Base-by-base conservation (phyloP, 306 rosid genomes). In the Aeschynomene evenia region DNA sequence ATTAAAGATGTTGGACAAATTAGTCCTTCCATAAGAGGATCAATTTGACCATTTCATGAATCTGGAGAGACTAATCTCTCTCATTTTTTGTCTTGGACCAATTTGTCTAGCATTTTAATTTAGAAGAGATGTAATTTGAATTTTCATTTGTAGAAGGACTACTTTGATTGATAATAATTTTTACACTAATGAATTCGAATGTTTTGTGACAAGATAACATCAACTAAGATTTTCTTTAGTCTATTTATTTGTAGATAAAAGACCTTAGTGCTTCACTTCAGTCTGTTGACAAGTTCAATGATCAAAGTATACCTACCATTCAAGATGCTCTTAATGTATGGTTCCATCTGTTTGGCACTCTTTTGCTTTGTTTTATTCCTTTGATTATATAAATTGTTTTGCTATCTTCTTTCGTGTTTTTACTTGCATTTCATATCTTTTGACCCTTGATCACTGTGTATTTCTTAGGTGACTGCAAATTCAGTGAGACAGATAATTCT, bases 311-410 rank as follows among this genome's bases (percentile, higher is more conserved):
- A 77, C 70, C 85, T 49, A 89, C 95, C 33, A 37, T 89, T 58
- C 87, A 89, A 84, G 96, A 92, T 76, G 96, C 98, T 52, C 67
- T 92, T 65, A 78, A 6, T 88, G 98, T 89, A 82, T 49, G 45
- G 21, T 42, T 61, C 43, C 53, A 7, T 36, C 9, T 0, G 9
- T 36, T 36, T 5, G 40, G 6, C 8, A n/a, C n/a, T n/a, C n/a
- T n/a, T n/a, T 33, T 68, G 56, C 14, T 58, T 39, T 59, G 21
- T 58, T 64, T 60, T 28, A 56, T 51, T 49, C 20, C 13, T 62
- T 45, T 29, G 43, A 50, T 9, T 68, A 48, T 63, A 28, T 71
- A 48, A 5, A 28, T 34, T n/a, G n/a, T n/a, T n/a, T n/a, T n/a
- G n/a, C n/a, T 56, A 34, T 69, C 26, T 23, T 9, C 9, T 46